These are phyloP conservation scores for Lophiotrema nucula DNA, from an alignment of 495 filamentous ascomycete genomes.

Conservation along the genomic window DNA sequence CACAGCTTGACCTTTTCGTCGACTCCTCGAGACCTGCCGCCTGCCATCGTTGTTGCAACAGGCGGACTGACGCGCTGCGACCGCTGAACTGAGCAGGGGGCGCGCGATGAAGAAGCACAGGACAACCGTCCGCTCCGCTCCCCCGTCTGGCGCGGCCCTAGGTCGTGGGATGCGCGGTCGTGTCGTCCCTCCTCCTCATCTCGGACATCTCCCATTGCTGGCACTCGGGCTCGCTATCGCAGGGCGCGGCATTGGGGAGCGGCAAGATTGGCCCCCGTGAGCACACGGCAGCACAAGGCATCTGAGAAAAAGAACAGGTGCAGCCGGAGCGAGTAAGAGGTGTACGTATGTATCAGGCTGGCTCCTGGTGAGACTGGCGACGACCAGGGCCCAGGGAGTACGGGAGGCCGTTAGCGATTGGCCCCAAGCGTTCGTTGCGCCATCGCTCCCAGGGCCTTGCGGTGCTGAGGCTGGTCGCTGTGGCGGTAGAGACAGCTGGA, in stretches of 20 bases:
- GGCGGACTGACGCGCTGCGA: neutral
- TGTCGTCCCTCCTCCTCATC: too few relatives aligned
- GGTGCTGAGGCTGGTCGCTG: neutral
- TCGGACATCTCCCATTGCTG: too few relatives aligned
- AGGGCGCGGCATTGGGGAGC: too few relatives aligned
- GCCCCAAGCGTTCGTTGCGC: slow-evolving; percentile 4
- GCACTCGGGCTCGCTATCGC: too few relatives aligned
- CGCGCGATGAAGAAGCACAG: neutral
- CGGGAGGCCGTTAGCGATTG: slow-evolving; percentile 20
- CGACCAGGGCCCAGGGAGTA: neutral
- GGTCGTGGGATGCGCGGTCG: neutral
- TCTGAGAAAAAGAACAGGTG: neutral
- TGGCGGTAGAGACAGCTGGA: slow-evolving; percentile 2
- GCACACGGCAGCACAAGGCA: neutral
- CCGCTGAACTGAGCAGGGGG: neutral
- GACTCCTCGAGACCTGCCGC: neutral
- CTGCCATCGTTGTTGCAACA: neutral
- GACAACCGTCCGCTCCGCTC: neutral
- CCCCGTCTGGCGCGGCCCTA: too few relatives aligned
- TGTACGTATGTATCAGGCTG: slow-evolving; percentile 20
- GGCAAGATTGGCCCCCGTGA: too few relatives aligned
- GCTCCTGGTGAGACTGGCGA: slow-evolving; percentile 17
- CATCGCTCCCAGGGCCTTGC: slow-evolving; percentile 1
- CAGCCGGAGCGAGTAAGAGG: neutral
- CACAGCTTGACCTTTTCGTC: neutral